Percentiles rank a stretch among this genome's conserved stretches.
phyloP scores from a whole-genome alignment of 805 yeast genomes.

The Torulaspora gathmanii region DNA sequence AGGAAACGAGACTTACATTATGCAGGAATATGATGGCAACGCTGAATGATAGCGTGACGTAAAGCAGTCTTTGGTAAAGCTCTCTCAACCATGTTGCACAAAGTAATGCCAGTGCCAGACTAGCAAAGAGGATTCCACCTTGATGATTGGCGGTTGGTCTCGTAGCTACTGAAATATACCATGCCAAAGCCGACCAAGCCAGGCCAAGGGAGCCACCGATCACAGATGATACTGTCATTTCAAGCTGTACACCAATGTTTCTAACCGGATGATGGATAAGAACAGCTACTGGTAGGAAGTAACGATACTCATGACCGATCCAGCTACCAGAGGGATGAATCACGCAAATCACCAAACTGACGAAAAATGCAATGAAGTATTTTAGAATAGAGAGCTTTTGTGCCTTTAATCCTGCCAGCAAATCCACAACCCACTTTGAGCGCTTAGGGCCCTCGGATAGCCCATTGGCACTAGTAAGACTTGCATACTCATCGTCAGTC shows the following conservation, averaged over 20 bases:
- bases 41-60: constrained; percentile 37
- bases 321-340: constrained; percentile 38
- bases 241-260: constrained; percentile 44
- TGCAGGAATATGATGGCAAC: constrained; percentile 38
- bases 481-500: constrained; percentile 1
- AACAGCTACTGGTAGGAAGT: constrained; percentile 41
- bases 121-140: constrained; percentile 45
- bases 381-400: constrained; percentile 24
- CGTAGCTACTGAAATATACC: constrained; percentile 41
- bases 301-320: constrained; percentile 40
- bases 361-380: constrained; percentile 39
- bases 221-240: constrained; percentile 40
- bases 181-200: constrained; percentile 44
- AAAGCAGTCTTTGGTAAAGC: constrained; percentile 39
- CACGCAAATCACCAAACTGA: constrained; percentile 39
- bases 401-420: neutral
- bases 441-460: neutral
- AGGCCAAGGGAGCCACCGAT: constrained; percentile 41
- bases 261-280: constrained; percentile 47
- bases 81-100: constrained; percentile 42
- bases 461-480: neutral
- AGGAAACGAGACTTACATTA: constrained; percentile 23
- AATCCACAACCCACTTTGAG: constrained; percentile 1
- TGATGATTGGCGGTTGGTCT: constrained; percentile 40
- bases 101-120: constrained; percentile 39